Percentiles rank a stretch among this genome's conserved stretches.
phyloP scores from a whole-genome alignment of 768 basidiomycete genomes.

The Tephrocybe sp. region DNA sequence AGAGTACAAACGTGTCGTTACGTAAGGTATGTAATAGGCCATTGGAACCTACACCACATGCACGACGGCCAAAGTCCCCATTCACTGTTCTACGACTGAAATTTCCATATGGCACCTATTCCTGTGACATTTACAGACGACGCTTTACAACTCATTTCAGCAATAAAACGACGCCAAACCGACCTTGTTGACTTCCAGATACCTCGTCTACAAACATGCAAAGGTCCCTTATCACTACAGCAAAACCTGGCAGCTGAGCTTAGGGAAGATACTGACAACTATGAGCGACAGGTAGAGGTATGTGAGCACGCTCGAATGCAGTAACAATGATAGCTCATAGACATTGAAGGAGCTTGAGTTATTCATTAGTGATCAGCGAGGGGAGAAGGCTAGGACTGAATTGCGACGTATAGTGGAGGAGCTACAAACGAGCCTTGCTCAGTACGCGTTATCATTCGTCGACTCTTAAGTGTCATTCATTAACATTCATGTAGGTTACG shows the following conservation, averaged over 20 bases:
- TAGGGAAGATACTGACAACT: constrained; percentile 67
- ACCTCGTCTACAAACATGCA: constrained; percentile 66
- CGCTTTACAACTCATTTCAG: constrained; percentile 45
- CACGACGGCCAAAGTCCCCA: too few relatives aligned
- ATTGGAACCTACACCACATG: too few relatives aligned
- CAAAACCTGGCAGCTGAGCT: constrained; percentile 74
- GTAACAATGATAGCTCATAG: constrained; percentile 14
- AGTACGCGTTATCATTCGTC: constrained; percentile 34
- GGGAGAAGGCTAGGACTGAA: constrained; percentile 47
- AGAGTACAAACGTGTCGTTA: too few relatives aligned
- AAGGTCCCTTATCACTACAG: constrained; percentile 67
- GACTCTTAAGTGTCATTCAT: background rate
- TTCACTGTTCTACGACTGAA: too few relatives aligned
- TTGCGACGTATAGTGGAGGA: constrained; percentile 48
- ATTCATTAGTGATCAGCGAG: constrained; percentile 69
- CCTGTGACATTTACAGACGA: constrained; percentile 53
- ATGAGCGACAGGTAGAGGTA: constrained; percentile 70
- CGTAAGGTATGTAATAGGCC: too few relatives aligned
- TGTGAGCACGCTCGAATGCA: constrained; percentile 7
- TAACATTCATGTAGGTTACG: constrained; percentile 41
- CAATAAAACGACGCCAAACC: constrained; percentile 50
- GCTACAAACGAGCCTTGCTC: constrained; percentile 42
- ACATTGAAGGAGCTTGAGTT: constrained; percentile 58
- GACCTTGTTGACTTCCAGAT: constrained; percentile 74
- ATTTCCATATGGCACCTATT: constrained; percentile 56